Percentiles rank a stretch among this genome's conserved stretches.
phyloP scores from a whole-genome alignment of 768 basidiomycete species.

The Leccinum uliginosum region DNA sequence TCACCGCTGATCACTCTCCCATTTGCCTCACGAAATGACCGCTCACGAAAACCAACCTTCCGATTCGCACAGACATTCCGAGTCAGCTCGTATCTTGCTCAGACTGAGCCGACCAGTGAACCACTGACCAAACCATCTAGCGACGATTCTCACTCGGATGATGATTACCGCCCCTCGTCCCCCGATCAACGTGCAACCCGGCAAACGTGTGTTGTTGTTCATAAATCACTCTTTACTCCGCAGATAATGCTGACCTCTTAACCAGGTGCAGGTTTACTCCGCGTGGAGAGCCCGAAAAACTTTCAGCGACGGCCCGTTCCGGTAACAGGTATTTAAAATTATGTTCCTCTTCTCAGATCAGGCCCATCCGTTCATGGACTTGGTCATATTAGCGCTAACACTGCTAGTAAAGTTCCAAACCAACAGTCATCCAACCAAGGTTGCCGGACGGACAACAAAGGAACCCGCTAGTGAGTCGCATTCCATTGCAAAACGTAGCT shows the following conservation, averaged over 20 bases:
- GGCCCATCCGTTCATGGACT: neutral
- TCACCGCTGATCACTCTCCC: neutral
- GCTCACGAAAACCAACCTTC: neutral
- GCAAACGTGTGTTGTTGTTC: constrained; percentile 1
- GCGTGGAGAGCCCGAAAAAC: neutral
- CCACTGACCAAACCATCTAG: neutral
- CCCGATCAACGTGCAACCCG: no score
- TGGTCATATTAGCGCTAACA: neutral
- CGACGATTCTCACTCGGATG: neutral
- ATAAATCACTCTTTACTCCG: neutral
- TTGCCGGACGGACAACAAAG: neutral
- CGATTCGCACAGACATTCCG: neutral
- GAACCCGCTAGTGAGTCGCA: neutral
- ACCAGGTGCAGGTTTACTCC: constrained; percentile 1
- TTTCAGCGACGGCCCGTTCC: accelerated
- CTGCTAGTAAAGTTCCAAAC: neutral
- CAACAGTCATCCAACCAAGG: neutral
- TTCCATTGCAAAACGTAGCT: neutral
- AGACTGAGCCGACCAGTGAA: neutral
- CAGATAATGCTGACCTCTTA: neutral
- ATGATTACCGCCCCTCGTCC: neutral
- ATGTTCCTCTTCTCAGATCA: neutral
- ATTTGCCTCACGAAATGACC: neutral
- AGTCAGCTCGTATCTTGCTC: constrained; percentile 3
- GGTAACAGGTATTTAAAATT: constrained; percentile 2